Evolutionary conservation across 1,284 basidiomycete species (phyloP).

Genomic region (Abortiporus biennis): DNA sequence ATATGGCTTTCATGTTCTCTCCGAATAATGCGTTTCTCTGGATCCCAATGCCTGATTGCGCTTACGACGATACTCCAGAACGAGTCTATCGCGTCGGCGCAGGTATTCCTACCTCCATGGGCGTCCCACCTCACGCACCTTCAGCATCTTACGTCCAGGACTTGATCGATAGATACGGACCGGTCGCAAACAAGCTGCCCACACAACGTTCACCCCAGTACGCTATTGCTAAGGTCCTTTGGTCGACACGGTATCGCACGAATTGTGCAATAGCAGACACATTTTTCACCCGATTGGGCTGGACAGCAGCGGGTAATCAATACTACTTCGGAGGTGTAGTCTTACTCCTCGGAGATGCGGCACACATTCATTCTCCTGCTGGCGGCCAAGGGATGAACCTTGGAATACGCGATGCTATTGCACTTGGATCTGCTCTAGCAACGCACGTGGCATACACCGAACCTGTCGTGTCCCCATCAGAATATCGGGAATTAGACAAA

Average conservation of each 20-base stretch:
- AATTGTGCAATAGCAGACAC: slow-evolving; percentile 30
- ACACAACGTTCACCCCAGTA: slow-evolving; percentile 2
- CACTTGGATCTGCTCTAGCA: slow-evolving; percentile 25
- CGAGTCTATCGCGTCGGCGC: slow-evolving; percentile 27
- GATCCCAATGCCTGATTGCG: slow-evolving; percentile 20
- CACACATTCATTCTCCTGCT: slow-evolving; percentile 38
- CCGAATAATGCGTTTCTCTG: slow-evolving; percentile 24
- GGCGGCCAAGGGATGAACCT: slow-evolving; percentile 47
- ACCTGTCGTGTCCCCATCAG: not conserved
- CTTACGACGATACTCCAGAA: slow-evolving; percentile 12
- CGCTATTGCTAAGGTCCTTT: slow-evolving; percentile 19
- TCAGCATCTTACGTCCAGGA: slow-evolving; percentile 30
- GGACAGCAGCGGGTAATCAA: not conserved
- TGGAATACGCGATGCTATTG: slow-evolving; percentile 35
- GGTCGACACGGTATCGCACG: slow-evolving; percentile 35
- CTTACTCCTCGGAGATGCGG: slow-evolving; percentile 38
- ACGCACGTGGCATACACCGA: not conserved
- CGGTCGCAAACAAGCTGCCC: slow-evolving; percentile 9
- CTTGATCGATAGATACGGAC: slow-evolving; percentile 31
- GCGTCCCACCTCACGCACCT: slow-evolving; percentile 25
- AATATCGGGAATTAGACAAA: slow-evolving; percentile 7
- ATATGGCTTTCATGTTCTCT: slow-evolving; percentile 15
- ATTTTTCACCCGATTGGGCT: slow-evolving; percentile 22
- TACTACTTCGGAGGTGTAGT: slow-evolving; percentile 14
- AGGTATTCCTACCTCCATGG: slow-evolving; percentile 26